A percentile compares a stretch with the other conserved stretches of the same genome.
These are phyloP conservation scores for Chamaecyparis obtusa DNA, from an alignment of 75 land plant genomes.

Conservation along the genomic window DNA sequence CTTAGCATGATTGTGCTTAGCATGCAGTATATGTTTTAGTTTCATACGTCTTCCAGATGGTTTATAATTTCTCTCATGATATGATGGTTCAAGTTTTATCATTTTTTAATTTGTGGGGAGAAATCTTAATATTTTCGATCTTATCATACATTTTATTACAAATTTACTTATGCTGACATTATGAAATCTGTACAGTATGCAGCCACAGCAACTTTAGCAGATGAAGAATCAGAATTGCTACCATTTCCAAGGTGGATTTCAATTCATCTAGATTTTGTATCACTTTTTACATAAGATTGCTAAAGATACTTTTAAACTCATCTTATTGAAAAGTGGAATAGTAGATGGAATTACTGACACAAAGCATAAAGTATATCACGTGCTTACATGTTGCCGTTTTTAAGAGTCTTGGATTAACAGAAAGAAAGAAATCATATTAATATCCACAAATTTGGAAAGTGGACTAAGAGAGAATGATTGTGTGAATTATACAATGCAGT, in stretches of 20 bases:
- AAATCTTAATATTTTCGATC: background rate
- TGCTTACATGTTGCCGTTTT: background rate
- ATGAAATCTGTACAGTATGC: constrained; percentile 12
- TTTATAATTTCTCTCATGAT: background rate
- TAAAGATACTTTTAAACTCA: background rate
- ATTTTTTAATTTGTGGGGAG: background rate
- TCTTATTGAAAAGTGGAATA: background rate
- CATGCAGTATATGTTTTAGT: background rate
- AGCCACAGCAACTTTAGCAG: constrained; percentile 16
- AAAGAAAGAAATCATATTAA: no score
- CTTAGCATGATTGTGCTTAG: background rate
- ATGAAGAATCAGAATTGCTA: constrained; percentile 21
- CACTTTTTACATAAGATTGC: background rate
- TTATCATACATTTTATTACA: background rate
- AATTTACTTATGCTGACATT: background rate
- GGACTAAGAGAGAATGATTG: background rate
- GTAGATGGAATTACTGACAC: no score
- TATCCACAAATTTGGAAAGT: background rate
- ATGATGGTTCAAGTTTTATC: background rate
- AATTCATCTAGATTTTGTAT: background rate
- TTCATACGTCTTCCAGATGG: background rate
- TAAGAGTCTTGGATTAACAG: background rate
- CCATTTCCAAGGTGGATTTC: constrained; percentile 21
- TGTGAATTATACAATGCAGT: background rate
- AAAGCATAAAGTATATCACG: background rate